phyloP scores from a whole-genome alignment of 2,329 filamentous ascomycete genomes.

The Zelopaecilomyces penicillatus region DNA sequence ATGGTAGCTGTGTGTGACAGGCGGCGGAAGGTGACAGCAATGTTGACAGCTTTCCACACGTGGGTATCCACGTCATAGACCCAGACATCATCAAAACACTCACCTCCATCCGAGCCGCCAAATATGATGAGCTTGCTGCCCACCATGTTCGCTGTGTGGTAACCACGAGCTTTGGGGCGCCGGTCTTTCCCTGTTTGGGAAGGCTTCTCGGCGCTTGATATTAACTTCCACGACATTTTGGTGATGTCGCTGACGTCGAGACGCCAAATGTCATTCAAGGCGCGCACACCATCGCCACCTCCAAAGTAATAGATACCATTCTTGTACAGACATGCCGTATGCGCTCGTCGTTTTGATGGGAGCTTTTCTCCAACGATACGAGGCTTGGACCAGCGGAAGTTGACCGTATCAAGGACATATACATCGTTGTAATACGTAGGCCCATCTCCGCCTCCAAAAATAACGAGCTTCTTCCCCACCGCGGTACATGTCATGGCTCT shows the following conservation, averaged over 20 bases:
- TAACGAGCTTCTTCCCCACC: slow-evolving; percentile 60
- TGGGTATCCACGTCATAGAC: slow-evolving; percentile 60
- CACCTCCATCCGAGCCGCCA: slow-evolving; percentile 60
- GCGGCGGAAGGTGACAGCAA: slow-evolving; percentile 53
- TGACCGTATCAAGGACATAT: slow-evolving; percentile 63
- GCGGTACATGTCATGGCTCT: slow-evolving; percentile 66
- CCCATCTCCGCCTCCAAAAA: slow-evolving; percentile 63
- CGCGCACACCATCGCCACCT: slow-evolving; percentile 60
- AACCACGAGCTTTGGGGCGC: slow-evolving; percentile 56
- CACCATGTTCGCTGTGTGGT: slow-evolving; percentile 67
- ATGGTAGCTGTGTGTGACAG: slow-evolving; percentile 62
- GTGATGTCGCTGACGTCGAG: slow-evolving; percentile 57
- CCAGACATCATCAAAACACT: slow-evolving; percentile 68
- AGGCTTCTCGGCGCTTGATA: slow-evolving; percentile 41
- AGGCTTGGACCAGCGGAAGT: slow-evolving; percentile 58
- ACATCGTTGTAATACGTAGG: slow-evolving; percentile 66
- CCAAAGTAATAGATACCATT: slow-evolving; percentile 67
- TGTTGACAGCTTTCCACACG: slow-evolving; percentile 50
- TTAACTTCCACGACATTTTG: slow-evolving; percentile 61
- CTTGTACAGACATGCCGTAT: slow-evolving; percentile 64
- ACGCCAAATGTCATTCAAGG: slow-evolving; percentile 65
- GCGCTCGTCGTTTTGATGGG: slow-evolving; percentile 55
- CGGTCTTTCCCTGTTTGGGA: slow-evolving; percentile 24
- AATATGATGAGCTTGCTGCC: slow-evolving; percentile 64
- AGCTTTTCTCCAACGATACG: slow-evolving; percentile 48